Percentiles rank a stretch among this genome's conserved stretches.
Evolutionary conservation across 768 basidiomycete genomes (phyloP).

Genomic region (Mycena sanguinolenta): DNA sequence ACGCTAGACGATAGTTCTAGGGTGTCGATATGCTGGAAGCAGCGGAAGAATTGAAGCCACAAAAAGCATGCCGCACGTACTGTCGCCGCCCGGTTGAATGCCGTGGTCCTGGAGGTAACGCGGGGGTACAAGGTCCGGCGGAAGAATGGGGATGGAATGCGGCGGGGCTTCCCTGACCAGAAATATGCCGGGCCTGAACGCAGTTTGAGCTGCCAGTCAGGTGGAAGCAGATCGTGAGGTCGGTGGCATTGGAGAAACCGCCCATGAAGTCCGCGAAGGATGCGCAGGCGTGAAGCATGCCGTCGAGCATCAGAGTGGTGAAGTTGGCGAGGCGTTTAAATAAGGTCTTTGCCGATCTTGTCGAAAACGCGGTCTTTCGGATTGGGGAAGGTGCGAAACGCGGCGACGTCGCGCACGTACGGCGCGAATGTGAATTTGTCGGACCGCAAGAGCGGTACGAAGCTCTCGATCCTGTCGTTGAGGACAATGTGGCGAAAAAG

Average conservation of each 20-base stretch:
- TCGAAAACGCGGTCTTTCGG: slow-evolving; percentile 14
- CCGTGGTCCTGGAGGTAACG: slow-evolving; percentile 16
- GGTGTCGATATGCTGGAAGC: slow-evolving; percentile 5
- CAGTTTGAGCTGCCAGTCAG: slow-evolving; percentile 19
- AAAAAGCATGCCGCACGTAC: neutral
- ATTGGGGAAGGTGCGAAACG: slow-evolving; percentile 8
- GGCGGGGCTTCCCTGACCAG: slow-evolving; percentile 8
- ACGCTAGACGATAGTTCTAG: neutral
- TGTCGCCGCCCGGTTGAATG: neutral
- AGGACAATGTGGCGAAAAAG: slow-evolving; percentile 7
- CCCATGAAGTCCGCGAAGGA: slow-evolving; percentile 9
- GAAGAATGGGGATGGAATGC: neutral
- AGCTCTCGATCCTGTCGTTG: neutral
- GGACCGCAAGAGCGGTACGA: slow-evolving; percentile 11
- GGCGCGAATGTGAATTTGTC: slow-evolving; percentile 9
- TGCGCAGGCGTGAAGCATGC: slow-evolving; percentile 9
- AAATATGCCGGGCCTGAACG: slow-evolving; percentile 15
- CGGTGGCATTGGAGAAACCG: slow-evolving; percentile 17
- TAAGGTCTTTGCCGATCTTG: slow-evolving; percentile 19
- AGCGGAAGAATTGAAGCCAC: neutral
- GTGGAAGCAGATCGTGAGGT: slow-evolving; percentile 7
- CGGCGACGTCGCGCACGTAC: slow-evolving; percentile 19
- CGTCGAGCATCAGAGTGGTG: slow-evolving; percentile 9
- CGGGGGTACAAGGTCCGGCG: slow-evolving; percentile 17
- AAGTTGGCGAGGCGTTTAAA: slow-evolving; percentile 1